Evolutionary conservation across 2,329 filamentous ascomycete genomes (phyloP).

Genomic region (Penicillium capsulatum): DNA sequence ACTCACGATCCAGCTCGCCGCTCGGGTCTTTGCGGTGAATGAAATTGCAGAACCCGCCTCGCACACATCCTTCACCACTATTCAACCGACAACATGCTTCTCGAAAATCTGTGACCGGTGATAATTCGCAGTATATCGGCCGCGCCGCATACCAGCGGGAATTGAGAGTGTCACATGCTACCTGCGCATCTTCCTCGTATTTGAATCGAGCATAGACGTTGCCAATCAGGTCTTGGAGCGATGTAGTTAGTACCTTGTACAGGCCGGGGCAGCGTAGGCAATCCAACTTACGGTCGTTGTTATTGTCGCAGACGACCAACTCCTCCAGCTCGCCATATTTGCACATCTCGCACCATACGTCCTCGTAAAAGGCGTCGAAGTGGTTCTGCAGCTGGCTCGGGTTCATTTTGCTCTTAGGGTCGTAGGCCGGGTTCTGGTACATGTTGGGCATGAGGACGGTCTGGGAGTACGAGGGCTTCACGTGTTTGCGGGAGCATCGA

Average conservation of each 20-base stretch:
- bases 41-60: slow-evolving; percentile 98
- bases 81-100: slow-evolving; percentile 97
- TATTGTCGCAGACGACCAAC: slow-evolving; percentile 98
- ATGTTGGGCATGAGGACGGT: slow-evolving; percentile 97
- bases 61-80: slow-evolving; percentile 87
- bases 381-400: slow-evolving; percentile 94
- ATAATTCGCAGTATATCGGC: slow-evolving; percentile 97
- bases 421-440: slow-evolving; percentile 98
- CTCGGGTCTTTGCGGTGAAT: slow-evolving; percentile 96
- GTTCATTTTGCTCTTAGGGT: slow-evolving; percentile 96
- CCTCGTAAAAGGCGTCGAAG: slow-evolving; percentile 99
- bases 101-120: slow-evolving; percentile 94
- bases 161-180: slow-evolving; percentile 91
- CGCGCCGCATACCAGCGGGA: slow-evolving; percentile 93
- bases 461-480: slow-evolving; percentile 97
- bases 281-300: slow-evolving; percentile 76
- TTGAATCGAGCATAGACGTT: slow-evolving; percentile 99
- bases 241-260: slow-evolving; percentile 16
- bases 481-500: slow-evolving; percentile 95
- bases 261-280: background rate
- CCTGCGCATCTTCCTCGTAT: slow-evolving; percentile 94
- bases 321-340: slow-evolving; percentile 97
- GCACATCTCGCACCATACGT: slow-evolving; percentile 99
- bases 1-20: slow-evolving; percentile 80
- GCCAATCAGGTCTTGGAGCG: slow-evolving; percentile 73